Evolutionary conservation across 2,329 filamentous ascomycete species (phyloP), one percentile per base, ranked within the genome.

Genomic region (Nectriaceae sp.): DNA sequence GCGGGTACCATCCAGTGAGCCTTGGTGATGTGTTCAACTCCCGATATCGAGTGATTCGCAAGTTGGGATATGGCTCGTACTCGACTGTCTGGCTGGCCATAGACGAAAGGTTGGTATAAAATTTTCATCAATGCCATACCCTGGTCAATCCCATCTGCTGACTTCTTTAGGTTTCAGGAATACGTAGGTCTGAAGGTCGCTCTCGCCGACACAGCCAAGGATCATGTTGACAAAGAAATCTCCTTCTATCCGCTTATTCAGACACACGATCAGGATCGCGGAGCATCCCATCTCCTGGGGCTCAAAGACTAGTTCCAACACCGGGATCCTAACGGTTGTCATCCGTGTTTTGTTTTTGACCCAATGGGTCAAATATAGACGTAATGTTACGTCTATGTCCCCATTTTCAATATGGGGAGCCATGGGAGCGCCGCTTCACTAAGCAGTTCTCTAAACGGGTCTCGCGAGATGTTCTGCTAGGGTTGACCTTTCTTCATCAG

Each of bases 11-110:
- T 41, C 53, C 53, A 2, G 31, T 55, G 5, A 2, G 26, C 4
- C 22, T 55, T 15, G 50, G 47, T 15, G 40, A 55, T 10, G 21
- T 26, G 3, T 31, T 52, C 1, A 5, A 50, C 15, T n/a, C 45
- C 37, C 42, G 50, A 29, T 58, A 55, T 35, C 19, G 42, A 24
- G 35, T 55, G 2, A 24, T 57, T 20, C 40, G 51, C 26, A 56
- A 54, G 42, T 18, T 55, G 1, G 52, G 54, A 16, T 40, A 42
- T 10, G 50, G 52, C 21, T 37, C 31, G 3, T 53, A 31, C 35
- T 51, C 52, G 3, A 50, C 47, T 10, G 41, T 48, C 35, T 57
- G 52, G 52, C 44, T 57, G 4, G 52, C 41, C 16, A 19, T 11
- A 11, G 33, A 36, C 33, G 33, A 36, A n/a, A 6, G 33, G 33